Conservation (phyloP, 2,329 filamentous ascomycete genomes). For the Colletotrichum sp. region DNA sequence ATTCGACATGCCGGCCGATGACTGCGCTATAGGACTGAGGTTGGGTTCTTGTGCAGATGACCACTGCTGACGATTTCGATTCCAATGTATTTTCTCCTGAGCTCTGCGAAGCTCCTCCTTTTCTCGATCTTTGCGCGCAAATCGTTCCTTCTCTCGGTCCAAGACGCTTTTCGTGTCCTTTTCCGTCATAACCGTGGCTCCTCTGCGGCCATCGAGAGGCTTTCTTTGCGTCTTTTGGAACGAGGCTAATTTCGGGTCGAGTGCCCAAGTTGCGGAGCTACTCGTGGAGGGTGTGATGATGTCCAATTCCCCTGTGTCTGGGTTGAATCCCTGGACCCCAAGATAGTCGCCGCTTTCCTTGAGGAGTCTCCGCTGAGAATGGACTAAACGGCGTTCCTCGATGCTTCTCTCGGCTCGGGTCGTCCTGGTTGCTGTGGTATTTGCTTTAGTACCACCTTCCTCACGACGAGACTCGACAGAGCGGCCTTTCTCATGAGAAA, state of each 20-base stretch:
- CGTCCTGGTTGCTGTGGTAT: neutral
- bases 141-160: conserved; percentile 38
- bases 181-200: conserved; percentile 51
- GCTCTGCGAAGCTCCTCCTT: conserved; percentile 41
- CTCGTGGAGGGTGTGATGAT: conserved; percentile 55
- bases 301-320: conserved; percentile 58
- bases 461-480: neutral
- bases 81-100: conserved; percentile 46
- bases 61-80: conserved; percentile 51
- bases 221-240: conserved; percentile 37
- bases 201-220: conserved; percentile 36
- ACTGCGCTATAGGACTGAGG: conserved; percentile 55
- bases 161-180: conserved; percentile 40
- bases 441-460: neutral
- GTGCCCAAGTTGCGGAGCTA: conserved; percentile 36
- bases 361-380: conserved; percentile 46
- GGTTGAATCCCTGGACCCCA: conserved; percentile 63
- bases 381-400: conserved; percentile 24
- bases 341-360: conserved; percentile 63
- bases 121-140: conserved; percentile 46
- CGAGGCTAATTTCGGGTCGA: conserved; percentile 30
- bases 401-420: neutral
- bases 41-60: conserved; percentile 54
- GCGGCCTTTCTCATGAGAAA: conserved; percentile 6
- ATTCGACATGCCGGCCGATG: conserved; percentile 21